Evolutionary conservation across 257 asterid species (phyloP).

Genomic region (Nicotiana otophora): DNA sequence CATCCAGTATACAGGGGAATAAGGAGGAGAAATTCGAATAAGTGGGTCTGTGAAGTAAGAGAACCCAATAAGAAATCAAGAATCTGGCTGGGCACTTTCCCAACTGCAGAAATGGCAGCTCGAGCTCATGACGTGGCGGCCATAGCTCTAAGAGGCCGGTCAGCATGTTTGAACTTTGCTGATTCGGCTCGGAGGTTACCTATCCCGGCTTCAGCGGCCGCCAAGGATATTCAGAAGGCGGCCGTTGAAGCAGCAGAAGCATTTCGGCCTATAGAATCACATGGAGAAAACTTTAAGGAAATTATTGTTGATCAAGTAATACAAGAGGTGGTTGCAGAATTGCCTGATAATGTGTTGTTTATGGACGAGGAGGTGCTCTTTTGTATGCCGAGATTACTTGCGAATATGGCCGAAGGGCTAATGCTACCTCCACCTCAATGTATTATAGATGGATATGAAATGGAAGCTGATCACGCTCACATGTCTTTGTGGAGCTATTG

Average conservation of each 20-base stretch:
- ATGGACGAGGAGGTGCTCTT: conserved; percentile 42
- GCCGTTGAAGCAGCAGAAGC: conserved; percentile 50
- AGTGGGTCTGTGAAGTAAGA: conserved; percentile 65
- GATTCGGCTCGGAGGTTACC: conserved; percentile 41
- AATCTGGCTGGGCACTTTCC: conserved; percentile 71
- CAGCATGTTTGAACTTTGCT: conserved; percentile 57
- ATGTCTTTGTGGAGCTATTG: neutral
- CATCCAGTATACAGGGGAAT: conserved; percentile 67
- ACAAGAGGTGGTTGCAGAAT: neutral
- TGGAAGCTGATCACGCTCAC: neutral
- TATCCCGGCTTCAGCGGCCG: conserved; percentile 33
- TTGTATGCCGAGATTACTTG: conserved; percentile 40
- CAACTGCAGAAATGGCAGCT: neutral
- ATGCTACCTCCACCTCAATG: conserved; percentile 23
- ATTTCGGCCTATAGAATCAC: conserved; percentile 18
- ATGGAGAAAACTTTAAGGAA: neutral
- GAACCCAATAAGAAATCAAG: conserved; percentile 63
- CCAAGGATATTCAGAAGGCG: conserved; percentile 43
- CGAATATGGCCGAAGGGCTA: conserved; percentile 50
- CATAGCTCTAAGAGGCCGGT: conserved; percentile 40
- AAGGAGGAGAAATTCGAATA: conserved; percentile 39
- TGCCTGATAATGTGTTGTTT: neutral
- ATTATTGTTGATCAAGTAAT: neutral
- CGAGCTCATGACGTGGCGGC: conserved; percentile 37
- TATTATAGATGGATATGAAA: neutral